These are phyloP conservation scores for Cutaneotrichosporon dermatis DNA, from an alignment of 1,284 basidiomycete species.

Conservation along the genomic window DNA sequence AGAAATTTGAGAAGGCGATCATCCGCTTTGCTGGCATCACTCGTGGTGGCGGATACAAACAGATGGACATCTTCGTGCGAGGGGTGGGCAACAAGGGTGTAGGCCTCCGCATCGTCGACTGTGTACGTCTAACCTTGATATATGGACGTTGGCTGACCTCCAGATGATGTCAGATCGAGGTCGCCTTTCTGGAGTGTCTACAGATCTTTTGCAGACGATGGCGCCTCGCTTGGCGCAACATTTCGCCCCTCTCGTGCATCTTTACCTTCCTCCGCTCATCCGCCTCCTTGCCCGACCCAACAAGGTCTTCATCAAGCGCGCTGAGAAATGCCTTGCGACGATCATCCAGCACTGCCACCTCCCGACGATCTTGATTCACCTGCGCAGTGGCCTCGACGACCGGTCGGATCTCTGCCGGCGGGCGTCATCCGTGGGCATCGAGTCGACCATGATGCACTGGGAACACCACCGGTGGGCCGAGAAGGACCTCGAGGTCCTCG, in stretches of 20 bases:
- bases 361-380: conserved; percentile 38
- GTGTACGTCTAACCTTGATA: conserved; percentile 33
- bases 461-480: conserved; percentile 31
- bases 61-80: conserved; percentile 37
- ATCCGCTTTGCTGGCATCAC: conserved; percentile 46
- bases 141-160: too few species aligned
- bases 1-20: conserved; percentile 46
- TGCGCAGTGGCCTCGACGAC: conserved; percentile 48
- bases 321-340: conserved; percentile 49
- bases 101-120: conserved; percentile 43
- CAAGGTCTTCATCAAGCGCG: conserved; percentile 52
- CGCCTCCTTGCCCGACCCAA: conserved; percentile 52
- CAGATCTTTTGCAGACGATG: conserved; percentile 51
- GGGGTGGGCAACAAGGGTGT: conserved; percentile 45
- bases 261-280: conserved; percentile 51
- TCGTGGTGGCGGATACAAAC: conserved; percentile 49
- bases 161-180: conserved; percentile 53
- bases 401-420: conserved; percentile 46
- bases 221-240: conserved; percentile 48
- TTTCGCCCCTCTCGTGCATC: conserved; percentile 48
- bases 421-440: conserved; percentile 32
- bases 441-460: conserved; percentile 38
- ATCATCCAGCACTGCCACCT: conserved; percentile 51
- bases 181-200: conserved; percentile 50
- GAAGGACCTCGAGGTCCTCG: conserved; percentile 42